Percentiles rank a stretch among this genome's conserved stretches.
Evolutionary conservation across 1,284 basidiomycete genomes (phyloP).

Genomic region (Cryptococcus sp.): DNA sequence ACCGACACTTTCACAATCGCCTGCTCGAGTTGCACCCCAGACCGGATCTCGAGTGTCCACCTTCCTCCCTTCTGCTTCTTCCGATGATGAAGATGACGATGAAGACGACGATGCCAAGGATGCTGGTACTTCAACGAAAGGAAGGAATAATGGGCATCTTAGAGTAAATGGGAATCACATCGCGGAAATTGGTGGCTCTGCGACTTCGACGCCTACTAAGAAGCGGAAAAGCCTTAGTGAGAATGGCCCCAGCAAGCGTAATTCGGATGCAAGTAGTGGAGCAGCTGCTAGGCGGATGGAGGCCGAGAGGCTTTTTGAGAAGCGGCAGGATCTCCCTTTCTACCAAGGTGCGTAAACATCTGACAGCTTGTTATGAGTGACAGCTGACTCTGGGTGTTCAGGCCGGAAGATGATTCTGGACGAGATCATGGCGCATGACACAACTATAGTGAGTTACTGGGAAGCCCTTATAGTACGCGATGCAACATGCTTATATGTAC

Average conservation of each 20-base stretch:
- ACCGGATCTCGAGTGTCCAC: slow-evolving; percentile 11
- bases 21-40: neutral
- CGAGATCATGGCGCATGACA: slow-evolving; percentile 75
- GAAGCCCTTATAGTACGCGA: neutral
- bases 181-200: neutral
- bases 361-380: neutral
- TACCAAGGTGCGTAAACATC: slow-evolving; percentile 61
- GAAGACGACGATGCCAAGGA: neutral
- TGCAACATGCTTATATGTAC: neutral
- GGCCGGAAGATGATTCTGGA: slow-evolving; percentile 73
- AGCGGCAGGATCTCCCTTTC: slow-evolving; percentile 72
- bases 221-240: neutral
- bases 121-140: too few relatives aligned
- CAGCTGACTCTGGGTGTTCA: slow-evolving; percentile 41
- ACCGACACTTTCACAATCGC: neutral
- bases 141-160: neutral
- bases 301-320: slow-evolving; percentile 59
- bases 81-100: slow-evolving; percentile 8
- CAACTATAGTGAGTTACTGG: slow-evolving; percentile 63
- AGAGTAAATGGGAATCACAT: neutral
- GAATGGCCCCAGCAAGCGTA: neutral
- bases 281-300: slow-evolving; percentile 25
- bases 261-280: neutral
- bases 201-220: neutral
- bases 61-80: slow-evolving; percentile 24